Evolutionary conservation across 83 land plant genomes (phyloP).

Genomic region (Picea engelmannii): DNA sequence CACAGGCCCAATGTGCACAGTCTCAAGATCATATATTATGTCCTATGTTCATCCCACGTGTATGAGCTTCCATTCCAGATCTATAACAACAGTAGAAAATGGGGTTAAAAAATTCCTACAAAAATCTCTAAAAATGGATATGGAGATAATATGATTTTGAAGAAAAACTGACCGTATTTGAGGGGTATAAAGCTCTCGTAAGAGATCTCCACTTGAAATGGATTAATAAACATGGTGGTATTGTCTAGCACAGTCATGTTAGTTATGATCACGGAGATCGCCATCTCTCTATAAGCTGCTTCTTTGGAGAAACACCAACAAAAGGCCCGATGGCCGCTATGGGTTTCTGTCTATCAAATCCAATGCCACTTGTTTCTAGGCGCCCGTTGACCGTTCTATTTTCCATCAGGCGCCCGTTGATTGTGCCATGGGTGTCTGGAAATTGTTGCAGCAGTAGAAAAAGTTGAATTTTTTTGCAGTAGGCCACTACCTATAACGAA

Average conservation of each 20-base stretch:
- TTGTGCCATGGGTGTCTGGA: too few species aligned
- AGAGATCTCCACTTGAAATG: constrained; percentile 79
- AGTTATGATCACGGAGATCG: constrained; percentile 23
- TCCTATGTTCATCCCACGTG: constrained; percentile 11
- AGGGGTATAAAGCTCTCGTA: constrained; percentile 72
- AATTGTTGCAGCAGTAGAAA: too few species aligned
- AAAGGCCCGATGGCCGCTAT: too few species aligned
- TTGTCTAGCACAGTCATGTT: constrained; percentile 39
- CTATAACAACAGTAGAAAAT: not conserved
- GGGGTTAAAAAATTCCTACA: not conserved
- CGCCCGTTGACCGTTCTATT: too few species aligned
- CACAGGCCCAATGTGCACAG: constrained; percentile 8
- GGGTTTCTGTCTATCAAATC: too few species aligned
- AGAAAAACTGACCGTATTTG: constrained; percentile 41
- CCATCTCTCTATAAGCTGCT: too few species aligned
- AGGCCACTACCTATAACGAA: too few species aligned
- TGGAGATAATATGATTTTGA: not conserved
- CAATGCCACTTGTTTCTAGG: too few species aligned
- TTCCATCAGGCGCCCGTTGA: too few species aligned
- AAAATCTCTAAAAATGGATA: not conserved
- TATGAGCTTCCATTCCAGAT: constrained; percentile 14
- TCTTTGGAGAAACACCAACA: too few species aligned
- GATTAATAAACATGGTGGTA: constrained; percentile 61
- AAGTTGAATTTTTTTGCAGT: too few species aligned
- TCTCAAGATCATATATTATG: constrained; percentile 10